A percentile compares a stretch with the other conserved stretches of the same genome.
These are phyloP conservation scores for Leccinellum rugosiceps DNA, from an alignment of 768 basidiomycete genomes.

Conservation along the genomic window DNA sequence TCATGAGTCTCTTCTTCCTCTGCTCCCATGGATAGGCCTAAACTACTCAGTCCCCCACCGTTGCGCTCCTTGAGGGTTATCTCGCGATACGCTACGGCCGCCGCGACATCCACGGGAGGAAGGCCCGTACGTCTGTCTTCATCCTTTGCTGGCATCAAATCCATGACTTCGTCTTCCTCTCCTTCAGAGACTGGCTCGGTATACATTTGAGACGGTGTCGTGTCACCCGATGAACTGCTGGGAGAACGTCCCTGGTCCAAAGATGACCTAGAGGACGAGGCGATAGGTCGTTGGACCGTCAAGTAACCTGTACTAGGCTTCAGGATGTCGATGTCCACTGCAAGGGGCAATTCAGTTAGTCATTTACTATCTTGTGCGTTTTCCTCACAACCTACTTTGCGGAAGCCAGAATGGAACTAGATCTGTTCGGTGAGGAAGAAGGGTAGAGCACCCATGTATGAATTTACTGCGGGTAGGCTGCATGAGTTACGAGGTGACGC, in stretches of 20 bases:
- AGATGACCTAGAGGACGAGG: slow-evolving; percentile 43
- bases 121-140: slow-evolving; percentile 82
- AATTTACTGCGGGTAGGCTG: slow-evolving; percentile 67
- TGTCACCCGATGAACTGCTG: slow-evolving; percentile 44
- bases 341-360: background rate
- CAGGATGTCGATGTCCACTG: slow-evolving; percentile 93
- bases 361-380: background rate
- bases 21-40: slow-evolving; percentile 12
- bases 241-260: slow-evolving; percentile 46
- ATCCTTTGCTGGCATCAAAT: slow-evolving; percentile 66
- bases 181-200: slow-evolving; percentile 93
- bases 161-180: slow-evolving; percentile 81
- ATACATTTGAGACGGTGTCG: slow-evolving; percentile 50
- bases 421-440: slow-evolving; percentile 89
- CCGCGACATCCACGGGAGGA: slow-evolving; percentile 68
- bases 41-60: slow-evolving; percentile 4
- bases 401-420: slow-evolving; percentile 98
- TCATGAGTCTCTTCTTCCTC: slow-evolving; percentile 36
- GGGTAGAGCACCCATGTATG: slow-evolving; percentile 93
- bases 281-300: slow-evolving; percentile 71
- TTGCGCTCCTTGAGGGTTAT: slow-evolving; percentile 60
- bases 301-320: slow-evolving; percentile 85
- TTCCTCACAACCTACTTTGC: slow-evolving; percentile 57
- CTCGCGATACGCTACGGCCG: slow-evolving; percentile 85
- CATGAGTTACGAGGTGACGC: slow-evolving; percentile 2